A percentile compares a stretch with the other conserved stretches of the same genome.
Evolutionary conservation across 306 rosid genomes (phyloP).

Genomic region (Pachyrhizus erosus): DNA sequence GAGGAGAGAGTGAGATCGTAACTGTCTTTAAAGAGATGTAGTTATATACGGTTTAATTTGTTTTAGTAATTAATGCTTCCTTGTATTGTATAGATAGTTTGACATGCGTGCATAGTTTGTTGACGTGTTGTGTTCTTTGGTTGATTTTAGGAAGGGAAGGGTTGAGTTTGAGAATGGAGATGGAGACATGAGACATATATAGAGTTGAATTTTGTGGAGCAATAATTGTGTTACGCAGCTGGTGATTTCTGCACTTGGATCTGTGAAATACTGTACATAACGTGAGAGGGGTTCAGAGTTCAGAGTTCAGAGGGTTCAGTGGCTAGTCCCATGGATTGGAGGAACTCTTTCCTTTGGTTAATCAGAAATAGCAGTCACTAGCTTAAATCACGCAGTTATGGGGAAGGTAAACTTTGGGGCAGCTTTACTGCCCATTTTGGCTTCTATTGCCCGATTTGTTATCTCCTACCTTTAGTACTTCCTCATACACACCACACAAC

Average conservation of each 20-base stretch:
- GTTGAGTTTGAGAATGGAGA: too few relatives aligned
- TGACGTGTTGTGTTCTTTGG: too few relatives aligned
- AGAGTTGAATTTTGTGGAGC: slow-evolving; percentile 32
- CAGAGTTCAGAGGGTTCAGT: slow-evolving; percentile 20
- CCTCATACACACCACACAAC: not conserved
- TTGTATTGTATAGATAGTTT: too few relatives aligned
- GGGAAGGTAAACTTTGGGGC: slow-evolving; percentile 64
- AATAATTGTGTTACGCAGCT: slow-evolving; percentile 37
- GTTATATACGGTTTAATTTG: not conserved
- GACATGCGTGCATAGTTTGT: not conserved
- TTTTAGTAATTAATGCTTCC: not conserved
- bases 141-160: too few relatives aligned
- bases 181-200: too few relatives aligned
- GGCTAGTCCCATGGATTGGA: slow-evolving; percentile 42
- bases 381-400: slow-evolving; percentile 48
- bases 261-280: slow-evolving; percentile 41
- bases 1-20: too few relatives aligned
- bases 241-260: slow-evolving; percentile 13
- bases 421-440: slow-evolving; percentile 55
- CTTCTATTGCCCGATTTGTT: slow-evolving; percentile 49
- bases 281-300: slow-evolving; percentile 37
- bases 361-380: slow-evolving; percentile 48
- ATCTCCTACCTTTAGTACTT: not conserved
- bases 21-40: too few relatives aligned
- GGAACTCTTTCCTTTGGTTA: not conserved